These are phyloP conservation scores for Thalassiosira pacifica DNA, from an alignment of 352 stramenopile genomes.

Conservation along the genomic window DNA sequence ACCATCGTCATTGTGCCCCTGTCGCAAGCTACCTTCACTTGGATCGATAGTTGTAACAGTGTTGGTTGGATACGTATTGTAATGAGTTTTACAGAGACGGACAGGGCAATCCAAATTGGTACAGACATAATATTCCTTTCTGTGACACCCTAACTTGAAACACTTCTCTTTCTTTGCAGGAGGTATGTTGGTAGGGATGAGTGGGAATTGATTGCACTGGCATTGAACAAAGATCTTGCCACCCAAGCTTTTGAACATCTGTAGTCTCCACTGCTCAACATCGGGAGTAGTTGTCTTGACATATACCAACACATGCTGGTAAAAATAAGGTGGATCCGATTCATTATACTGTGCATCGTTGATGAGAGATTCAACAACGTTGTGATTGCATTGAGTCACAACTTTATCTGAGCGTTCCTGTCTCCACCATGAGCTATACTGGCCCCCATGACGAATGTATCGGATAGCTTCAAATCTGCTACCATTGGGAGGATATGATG, in stretches of 20 bases:
- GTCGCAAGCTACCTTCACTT: neutral
- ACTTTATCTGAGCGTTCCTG: constrained; percentile 14
- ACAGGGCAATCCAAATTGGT: constrained; percentile 8
- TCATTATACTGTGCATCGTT: neutral
- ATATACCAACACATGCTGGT: constrained; percentile 16
- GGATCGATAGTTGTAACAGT: neutral
- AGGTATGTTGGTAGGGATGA: constrained; percentile 6
- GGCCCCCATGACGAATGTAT: constrained; percentile 23
- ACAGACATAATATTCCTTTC: constrained; percentile 23
- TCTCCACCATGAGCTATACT: constrained; percentile 4
- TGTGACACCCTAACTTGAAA: neutral
- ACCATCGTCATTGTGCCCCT: neutral
- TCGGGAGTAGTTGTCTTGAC: neutral
- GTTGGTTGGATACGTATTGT: constrained; percentile 4
- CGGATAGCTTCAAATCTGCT: constrained; percentile 11
- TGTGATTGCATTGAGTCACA: constrained; percentile 1
- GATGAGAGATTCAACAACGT: neutral
- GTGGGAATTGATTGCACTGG: constrained; percentile 28
- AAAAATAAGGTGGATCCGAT: constrained; percentile 1
- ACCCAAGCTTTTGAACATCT: constrained; percentile 15
- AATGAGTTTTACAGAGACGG: constrained; percentile 14
- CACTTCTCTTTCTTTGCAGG: constrained; percentile 9
- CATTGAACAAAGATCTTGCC: constrained; percentile 25
- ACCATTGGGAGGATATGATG: neutral
- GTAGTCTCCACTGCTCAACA: constrained; percentile 26